Evolutionary conservation across 2,329 filamentous ascomycete genomes (phyloP).

Genomic region (Fusarium foetens): DNA sequence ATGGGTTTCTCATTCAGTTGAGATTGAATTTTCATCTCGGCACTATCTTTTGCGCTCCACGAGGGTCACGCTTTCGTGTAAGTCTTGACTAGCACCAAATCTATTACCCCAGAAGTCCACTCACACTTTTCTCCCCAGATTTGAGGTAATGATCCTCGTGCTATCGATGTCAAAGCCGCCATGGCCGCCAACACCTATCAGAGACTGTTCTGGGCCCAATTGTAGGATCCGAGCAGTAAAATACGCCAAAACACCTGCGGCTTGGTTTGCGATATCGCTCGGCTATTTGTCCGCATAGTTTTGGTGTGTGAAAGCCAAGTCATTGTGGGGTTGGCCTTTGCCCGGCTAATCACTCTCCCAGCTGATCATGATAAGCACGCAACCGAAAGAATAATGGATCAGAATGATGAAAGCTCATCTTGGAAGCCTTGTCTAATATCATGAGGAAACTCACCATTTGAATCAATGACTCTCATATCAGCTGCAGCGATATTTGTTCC

Average conservation of each 20-base stretch:
- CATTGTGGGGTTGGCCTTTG: slow-evolving; percentile 35
- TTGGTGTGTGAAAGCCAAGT: slow-evolving; percentile 25
- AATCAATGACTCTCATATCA: not conserved
- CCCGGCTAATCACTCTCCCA: slow-evolving; percentile 32
- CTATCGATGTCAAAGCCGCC: slow-evolving; percentile 6
- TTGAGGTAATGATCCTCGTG: slow-evolving; percentile 25
- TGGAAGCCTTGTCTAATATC: slow-evolving; percentile 13
- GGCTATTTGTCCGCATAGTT: slow-evolving; percentile 22
- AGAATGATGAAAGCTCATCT: slow-evolving; percentile 10
- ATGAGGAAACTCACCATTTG: not conserved
- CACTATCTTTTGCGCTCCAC: slow-evolving; percentile 17
- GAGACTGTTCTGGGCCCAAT: slow-evolving; percentile 17
- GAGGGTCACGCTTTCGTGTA: not conserved
- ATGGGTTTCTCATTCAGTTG: slow-evolving; percentile 24
- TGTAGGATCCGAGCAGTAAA: slow-evolving; percentile 6
- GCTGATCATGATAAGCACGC: slow-evolving; percentile 41
- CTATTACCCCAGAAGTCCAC: slow-evolving; percentile 42
- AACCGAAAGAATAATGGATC: slow-evolving; percentile 13
- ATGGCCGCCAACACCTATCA: not conserved
- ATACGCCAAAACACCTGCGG: slow-evolving; percentile 4
- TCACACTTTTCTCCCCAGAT: slow-evolving; percentile 41
- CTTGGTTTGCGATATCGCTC: slow-evolving; percentile 23
- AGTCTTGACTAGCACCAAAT: slow-evolving; percentile 12
- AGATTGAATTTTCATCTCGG: slow-evolving; percentile 31
- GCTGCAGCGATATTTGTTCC: not conserved